phyloP scores from a whole-genome alignment of 495 filamentous ascomycete genomes.

The Aspergillus conjunctus region DNA sequence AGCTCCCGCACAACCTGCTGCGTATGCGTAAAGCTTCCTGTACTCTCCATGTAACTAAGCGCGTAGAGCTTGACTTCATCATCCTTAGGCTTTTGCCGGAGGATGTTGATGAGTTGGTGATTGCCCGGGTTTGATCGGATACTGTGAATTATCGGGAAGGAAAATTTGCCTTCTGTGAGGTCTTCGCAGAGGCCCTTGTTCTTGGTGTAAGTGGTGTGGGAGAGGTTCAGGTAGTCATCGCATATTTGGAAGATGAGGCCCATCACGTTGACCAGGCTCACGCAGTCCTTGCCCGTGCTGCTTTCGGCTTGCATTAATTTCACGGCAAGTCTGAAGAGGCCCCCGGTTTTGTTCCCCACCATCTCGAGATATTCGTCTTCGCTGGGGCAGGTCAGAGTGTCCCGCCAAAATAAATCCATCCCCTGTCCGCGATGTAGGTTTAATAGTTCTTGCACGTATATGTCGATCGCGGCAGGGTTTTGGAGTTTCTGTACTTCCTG shows the following conservation, averaged over 20 bases:
- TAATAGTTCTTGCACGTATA: constrained; percentile 86
- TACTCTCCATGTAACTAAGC: constrained; percentile 86
- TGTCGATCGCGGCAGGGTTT: constrained; percentile 68
- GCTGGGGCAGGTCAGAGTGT: constrained; percentile 87
- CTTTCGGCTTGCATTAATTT: constrained; percentile 97
- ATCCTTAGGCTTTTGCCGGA: constrained; percentile 84
- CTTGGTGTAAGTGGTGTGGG: constrained; percentile 65
- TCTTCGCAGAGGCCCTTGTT: constrained; percentile 98
- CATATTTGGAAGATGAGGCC: constrained; percentile 95
- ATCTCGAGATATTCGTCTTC: constrained; percentile 99
- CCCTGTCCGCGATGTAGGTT: constrained; percentile 96
- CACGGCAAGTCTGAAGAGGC: constrained; percentile 89
- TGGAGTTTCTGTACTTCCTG: constrained; percentile 76
- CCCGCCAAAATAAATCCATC: constrained; percentile 97
- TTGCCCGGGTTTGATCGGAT: constrained; percentile 81
- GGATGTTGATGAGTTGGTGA: constrained; percentile 83
- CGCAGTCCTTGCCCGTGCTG: constrained; percentile 63
- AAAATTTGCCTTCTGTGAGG: constrained; percentile 97
- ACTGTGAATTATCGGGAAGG: constrained; percentile 93
- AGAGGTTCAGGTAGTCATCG: constrained; percentile 94
- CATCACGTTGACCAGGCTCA: constrained; percentile 84
- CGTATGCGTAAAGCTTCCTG: constrained; percentile 87
- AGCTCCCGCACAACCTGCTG: constrained; percentile 67
- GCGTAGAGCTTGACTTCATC: constrained; percentile 91
- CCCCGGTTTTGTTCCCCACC: constrained; percentile 97